These are phyloP conservation scores for Linum usitatissimum DNA, from an alignment of 345 rosid species.

Conservation along the genomic window DNA sequence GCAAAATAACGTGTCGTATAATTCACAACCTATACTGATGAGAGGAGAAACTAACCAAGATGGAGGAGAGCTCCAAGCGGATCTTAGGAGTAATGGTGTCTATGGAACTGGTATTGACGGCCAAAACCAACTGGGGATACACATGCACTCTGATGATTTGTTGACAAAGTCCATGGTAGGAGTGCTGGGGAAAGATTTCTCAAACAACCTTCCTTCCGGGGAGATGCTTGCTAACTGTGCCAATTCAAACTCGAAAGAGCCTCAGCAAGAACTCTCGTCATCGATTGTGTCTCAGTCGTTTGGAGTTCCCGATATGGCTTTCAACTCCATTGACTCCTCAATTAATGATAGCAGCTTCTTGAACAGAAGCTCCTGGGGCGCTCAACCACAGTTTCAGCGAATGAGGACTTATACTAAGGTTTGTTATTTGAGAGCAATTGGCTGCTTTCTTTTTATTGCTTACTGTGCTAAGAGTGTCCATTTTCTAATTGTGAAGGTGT, in stretches of 20 bases:
- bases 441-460: too few species aligned
- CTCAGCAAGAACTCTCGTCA: conserved; percentile 50
- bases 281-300: conserved; percentile 79
- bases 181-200: conserved; percentile 32
- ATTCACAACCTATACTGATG: conserved; percentile 32
- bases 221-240: conserved; percentile 79
- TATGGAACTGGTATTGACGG: conserved; percentile 27
- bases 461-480: not conserved
- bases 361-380: conserved; percentile 60
- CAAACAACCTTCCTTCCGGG: conserved; percentile 35
- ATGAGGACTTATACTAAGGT: conserved; percentile 98
- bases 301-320: conserved; percentile 69
- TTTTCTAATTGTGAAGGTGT: conserved; percentile 44
- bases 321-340: conserved; percentile 57
- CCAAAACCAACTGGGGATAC: conserved; percentile 23
- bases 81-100: conserved; percentile 32
- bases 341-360: conserved; percentile 50
- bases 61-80: conserved; percentile 39
- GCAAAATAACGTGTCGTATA: conserved; percentile 34
- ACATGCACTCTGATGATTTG: conserved; percentile 31
- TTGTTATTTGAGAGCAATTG: too few species aligned
- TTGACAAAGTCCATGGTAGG: conserved; percentile 34
- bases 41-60: conserved; percentile 46
- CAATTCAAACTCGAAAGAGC: conserved; percentile 51
- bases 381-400: conserved; percentile 53